A percentile compares a stretch with the other conserved stretches of the same genome.
Evolutionary conservation across 176 grass and related monocot genomes (phyloP).

Genomic region (Phyllostachys edulis): DNA sequence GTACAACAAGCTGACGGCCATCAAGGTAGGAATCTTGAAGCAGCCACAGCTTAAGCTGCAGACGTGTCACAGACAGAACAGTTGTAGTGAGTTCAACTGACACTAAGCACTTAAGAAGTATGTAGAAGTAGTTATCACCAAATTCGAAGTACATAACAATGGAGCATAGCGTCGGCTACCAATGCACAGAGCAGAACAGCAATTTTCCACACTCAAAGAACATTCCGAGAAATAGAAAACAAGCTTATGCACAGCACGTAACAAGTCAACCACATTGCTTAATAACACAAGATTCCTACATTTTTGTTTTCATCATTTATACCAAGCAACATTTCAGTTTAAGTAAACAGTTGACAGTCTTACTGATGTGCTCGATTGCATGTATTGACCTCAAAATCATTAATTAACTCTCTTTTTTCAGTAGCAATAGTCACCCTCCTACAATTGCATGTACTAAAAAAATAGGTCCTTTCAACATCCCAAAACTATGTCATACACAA

Average conservation of each 20-base stretch:
- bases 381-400: neutral
- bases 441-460: neutral
- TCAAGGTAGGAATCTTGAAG: slow-evolving; percentile 63
- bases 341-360: neutral
- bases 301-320: neutral
- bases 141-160: slow-evolving; percentile 13
- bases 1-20: slow-evolving; percentile 53
- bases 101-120: slow-evolving; percentile 20
- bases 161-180: neutral
- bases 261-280: neutral
- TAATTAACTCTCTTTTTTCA: neutral
- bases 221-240: neutral
- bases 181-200: slow-evolving; percentile 5
- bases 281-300: neutral
- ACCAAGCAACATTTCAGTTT: neutral
- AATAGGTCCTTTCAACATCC: neutral
- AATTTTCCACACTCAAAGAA: slow-evolving; percentile 8
- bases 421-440: neutral
- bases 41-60: slow-evolving; percentile 72
- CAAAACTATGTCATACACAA: neutral
- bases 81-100: slow-evolving; percentile 40
- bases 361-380: neutral
- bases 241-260: neutral
- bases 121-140: slow-evolving; percentile 24
- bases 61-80: slow-evolving; percentile 55